Conservation (phyloP, 495 filamentous ascomycete species). For the Hamigera avellanea region DNA sequence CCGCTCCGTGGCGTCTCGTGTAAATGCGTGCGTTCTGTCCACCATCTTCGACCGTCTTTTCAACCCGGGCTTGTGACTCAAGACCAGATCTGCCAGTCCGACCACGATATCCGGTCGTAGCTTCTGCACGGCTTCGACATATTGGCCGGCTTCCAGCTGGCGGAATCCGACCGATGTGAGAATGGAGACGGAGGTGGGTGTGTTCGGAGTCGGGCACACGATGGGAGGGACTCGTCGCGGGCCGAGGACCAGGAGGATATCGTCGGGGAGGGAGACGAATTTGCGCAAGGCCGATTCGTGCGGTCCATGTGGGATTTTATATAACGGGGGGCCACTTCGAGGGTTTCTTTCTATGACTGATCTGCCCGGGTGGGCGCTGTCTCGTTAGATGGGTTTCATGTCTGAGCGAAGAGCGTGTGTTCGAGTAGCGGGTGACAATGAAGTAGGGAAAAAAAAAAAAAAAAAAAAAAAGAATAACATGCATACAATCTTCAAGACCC, state of each 20-base stretch:
- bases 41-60: conserved; percentile 75
- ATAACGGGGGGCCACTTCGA: conserved; percentile 38
- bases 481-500: conserved; percentile 88
- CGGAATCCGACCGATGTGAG: conserved; percentile 77
- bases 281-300: conserved; percentile 49
- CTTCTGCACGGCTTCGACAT: conserved; percentile 45
- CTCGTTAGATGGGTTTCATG: conserved; percentile 7
- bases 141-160: conserved; percentile 53
- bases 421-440: no score
- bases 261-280: conserved; percentile 52
- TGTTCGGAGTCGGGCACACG: conserved; percentile 59
- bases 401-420: no score
- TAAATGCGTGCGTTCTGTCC: conserved; percentile 68
- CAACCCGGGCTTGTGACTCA: conserved; percentile 42
- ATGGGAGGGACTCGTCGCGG: conserved; percentile 70
- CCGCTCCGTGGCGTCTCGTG: conserved; percentile 38
- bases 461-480: conserved; percentile 1
- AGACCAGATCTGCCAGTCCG: conserved; percentile 63
- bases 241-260: conserved; percentile 59
- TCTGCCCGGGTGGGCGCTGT: conserved; percentile 20
- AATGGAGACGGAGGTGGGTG: conserved; percentile 57
- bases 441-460: background rate
- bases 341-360: conserved; percentile 67
- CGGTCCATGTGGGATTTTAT: conserved; percentile 25
- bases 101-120: conserved; percentile 74